phyloP scores from a whole-genome alignment of 768 basidiomycete species.

The Rhizopogon vinicolor region DNA sequence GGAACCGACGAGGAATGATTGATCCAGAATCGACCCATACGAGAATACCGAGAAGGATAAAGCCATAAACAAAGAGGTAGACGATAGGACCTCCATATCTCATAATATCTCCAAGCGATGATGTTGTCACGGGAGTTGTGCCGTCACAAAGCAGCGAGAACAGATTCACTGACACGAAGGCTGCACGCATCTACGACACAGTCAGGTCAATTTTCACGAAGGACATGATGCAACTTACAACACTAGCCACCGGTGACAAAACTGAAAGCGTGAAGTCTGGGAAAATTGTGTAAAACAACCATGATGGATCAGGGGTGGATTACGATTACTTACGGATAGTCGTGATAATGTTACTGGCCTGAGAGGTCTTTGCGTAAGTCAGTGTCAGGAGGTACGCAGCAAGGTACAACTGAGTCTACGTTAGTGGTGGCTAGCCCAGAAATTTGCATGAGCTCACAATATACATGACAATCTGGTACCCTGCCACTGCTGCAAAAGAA shows the following conservation, averaged over 20 bases:
- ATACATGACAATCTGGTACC: constrained; percentile 70
- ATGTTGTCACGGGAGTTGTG: constrained; percentile 36
- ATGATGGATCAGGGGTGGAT: neutral
- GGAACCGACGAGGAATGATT: constrained; percentile 35
- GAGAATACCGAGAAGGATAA: constrained; percentile 57
- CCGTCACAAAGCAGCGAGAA: constrained; percentile 73
- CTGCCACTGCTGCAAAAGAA: constrained; percentile 69
- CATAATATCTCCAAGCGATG: constrained; percentile 48
- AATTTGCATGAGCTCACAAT: constrained; percentile 40
- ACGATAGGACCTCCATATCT: constrained; percentile 72
- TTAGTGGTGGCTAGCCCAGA: neutral
- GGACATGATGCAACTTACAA: constrained; percentile 38
- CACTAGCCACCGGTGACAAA: constrained; percentile 62
- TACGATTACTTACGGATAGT: constrained; percentile 42
- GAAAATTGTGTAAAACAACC: neutral
- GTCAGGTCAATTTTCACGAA: neutral
- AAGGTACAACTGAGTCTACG: constrained; percentile 47
- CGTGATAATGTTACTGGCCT: constrained; percentile 49
- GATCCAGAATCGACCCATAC: constrained; percentile 74
- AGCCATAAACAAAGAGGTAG: constrained; percentile 60
- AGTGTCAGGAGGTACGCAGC: constrained; percentile 66
- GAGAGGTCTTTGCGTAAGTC: constrained; percentile 64
- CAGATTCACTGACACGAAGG: constrained; percentile 72
- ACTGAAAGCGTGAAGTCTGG: constrained; percentile 64
- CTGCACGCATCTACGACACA: constrained; percentile 50